Conservation (phyloP, 257 asterid species). For the Rauvolfia tetraphylla region DNA sequence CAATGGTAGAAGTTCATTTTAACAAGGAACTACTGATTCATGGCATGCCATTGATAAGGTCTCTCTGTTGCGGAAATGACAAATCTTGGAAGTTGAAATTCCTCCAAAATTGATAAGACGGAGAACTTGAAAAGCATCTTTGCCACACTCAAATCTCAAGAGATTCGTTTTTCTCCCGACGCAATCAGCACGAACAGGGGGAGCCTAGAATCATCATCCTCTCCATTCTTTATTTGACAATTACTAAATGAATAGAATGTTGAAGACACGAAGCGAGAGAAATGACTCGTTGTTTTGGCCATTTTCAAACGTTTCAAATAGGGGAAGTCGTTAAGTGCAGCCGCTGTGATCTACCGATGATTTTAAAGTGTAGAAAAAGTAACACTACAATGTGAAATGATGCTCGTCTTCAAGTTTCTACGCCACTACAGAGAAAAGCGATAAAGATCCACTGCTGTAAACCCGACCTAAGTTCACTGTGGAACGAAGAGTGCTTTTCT, state of each 20-base stretch:
- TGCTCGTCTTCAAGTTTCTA: slow-evolving; percentile 12
- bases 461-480: slow-evolving; percentile 23
- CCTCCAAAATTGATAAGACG: background rate
- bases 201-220: background rate
- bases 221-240: background rate
- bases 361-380: slow-evolving; percentile 4
- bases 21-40: slow-evolving; percentile 16
- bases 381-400: background rate
- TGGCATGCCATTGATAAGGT: background rate
- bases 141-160: background rate
- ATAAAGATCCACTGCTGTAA: background rate
- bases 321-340: too few species aligned
- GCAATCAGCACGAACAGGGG: too few species aligned
- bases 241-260: background rate
- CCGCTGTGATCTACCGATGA: too few species aligned
- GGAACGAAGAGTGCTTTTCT: background rate
- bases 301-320: too few species aligned
- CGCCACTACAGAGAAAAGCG: background rate
- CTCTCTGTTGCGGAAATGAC: slow-evolving; percentile 2
- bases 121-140: too few species aligned
- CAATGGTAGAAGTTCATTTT: background rate
- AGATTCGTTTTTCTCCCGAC: too few species aligned
- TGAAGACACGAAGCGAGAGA: background rate
- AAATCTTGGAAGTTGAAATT: slow-evolving; percentile 4
- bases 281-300: background rate